phyloP scores from a whole-genome alignment of 169 alveolate genomes.

The Cryptosporidium meleagridis region DNA sequence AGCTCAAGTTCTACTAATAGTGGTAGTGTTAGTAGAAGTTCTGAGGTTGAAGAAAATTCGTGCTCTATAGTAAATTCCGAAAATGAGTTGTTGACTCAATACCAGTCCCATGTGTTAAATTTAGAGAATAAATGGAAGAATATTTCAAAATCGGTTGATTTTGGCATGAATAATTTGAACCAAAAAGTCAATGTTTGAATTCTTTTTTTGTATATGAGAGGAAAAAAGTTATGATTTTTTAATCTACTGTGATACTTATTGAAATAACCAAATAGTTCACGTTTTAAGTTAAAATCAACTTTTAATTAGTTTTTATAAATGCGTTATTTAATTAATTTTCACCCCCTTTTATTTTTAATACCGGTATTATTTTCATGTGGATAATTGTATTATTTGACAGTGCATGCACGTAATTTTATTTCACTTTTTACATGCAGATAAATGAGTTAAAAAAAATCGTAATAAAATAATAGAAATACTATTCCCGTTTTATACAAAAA shows the following conservation, averaged over 20 bases:
- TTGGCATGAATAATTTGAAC: constrained; percentile 26
- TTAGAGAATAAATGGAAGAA: constrained; percentile 55
- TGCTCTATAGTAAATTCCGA: background rate
- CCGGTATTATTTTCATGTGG: constrained; percentile 6
- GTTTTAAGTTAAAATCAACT: background rate
- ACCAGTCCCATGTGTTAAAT: constrained; percentile 42
- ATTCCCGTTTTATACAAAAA: background rate
- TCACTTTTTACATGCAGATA: background rate
- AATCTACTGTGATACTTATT: background rate
- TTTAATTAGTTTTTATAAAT: background rate
- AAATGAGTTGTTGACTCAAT: constrained; percentile 16
- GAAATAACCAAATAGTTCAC: background rate
- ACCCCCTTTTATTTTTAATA: background rate
- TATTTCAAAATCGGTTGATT: constrained; percentile 37
- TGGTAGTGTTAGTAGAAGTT: background rate
- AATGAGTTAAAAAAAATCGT: background rate
- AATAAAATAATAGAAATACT: background rate
- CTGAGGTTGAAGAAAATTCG: background rate
- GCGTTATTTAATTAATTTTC: background rate
- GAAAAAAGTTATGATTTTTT: background rate
- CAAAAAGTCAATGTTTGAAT: constrained; percentile 9
- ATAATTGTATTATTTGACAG: background rate
- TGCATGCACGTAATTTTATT: constrained; percentile 3
- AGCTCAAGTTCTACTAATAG: background rate
- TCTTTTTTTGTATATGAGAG: background rate